Conservation (phyloP, 2,329 filamentous ascomycete species). For the Colletotrichum trifolii region DNA sequence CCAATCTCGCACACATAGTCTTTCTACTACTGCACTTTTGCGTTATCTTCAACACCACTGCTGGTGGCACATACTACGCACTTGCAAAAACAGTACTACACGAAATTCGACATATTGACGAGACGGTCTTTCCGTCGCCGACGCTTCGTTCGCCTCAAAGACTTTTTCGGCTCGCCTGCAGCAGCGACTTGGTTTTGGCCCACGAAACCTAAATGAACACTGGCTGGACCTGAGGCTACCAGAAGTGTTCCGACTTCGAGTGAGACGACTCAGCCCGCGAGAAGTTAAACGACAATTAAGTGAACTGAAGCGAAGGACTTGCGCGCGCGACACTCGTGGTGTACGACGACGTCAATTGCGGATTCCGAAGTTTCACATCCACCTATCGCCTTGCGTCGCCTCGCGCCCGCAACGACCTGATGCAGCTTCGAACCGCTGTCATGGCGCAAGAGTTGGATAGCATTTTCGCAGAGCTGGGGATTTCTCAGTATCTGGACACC, state of each 20-base stretch:
- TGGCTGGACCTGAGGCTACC: not conserved
- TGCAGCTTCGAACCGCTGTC: conserved; percentile 27
- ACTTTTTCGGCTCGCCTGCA: not conserved
- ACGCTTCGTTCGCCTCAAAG: no score
- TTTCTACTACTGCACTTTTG: not conserved
- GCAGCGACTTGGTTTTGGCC: not conserved
- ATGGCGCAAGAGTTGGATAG: conserved; percentile 70
- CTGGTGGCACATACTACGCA: no score
- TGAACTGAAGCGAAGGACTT: not conserved
- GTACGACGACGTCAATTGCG: not conserved
- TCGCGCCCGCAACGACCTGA: not conserved
- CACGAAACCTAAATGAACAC: conserved; percentile 2
- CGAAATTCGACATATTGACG: no score
- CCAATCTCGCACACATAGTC: conserved; percentile 4
- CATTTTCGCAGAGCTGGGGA: conserved; percentile 79
- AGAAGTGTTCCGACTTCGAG: conserved; percentile 32
- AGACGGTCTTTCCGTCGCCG: not conserved
- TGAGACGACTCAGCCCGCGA: conserved; percentile 4
- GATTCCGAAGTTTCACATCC: not conserved
- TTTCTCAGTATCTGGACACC: conserved; percentile 78
- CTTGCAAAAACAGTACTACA: no score
- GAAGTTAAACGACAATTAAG: conserved; percentile 20
- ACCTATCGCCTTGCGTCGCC: not conserved
- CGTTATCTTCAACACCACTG: no score
- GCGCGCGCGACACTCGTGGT: not conserved